Percentiles rank a stretch among this genome's conserved stretches.
Conservation (phyloP, 2,329 filamentous ascomycete genomes). For the Diplodia corticola region DNA sequence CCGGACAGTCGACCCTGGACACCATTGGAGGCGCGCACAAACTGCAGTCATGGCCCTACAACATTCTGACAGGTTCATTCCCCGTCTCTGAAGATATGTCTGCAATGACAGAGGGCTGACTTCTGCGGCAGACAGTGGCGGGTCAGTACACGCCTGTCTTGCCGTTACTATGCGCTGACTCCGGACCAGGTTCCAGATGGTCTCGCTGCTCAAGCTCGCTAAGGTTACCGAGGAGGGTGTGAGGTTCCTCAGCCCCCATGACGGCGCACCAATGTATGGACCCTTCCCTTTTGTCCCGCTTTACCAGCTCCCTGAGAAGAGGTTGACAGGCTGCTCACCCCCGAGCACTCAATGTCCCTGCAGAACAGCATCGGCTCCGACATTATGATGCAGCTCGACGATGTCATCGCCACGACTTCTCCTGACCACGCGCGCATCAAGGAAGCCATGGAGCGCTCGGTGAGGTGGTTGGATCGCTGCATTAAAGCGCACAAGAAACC, state of each 20-base stretch:
- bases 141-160: conserved; percentile 37
- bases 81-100: not conserved
- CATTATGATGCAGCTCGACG: conserved; percentile 99
- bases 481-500: conserved; percentile 86
- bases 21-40: conserved; percentile 89
- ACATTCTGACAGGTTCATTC: conserved; percentile 72
- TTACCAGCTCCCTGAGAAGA: not conserved
- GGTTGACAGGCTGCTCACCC: conserved; percentile 71
- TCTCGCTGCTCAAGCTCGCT: conserved; percentile 88
- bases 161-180: conserved; percentile 32
- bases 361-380: conserved; percentile 98
- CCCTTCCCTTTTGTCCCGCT: not conserved
- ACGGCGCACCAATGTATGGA: conserved; percentile 80
- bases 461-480: conserved; percentile 95
- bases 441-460: conserved; percentile 90
- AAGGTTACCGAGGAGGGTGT: conserved; percentile 95
- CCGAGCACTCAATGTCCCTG: conserved; percentile 92
- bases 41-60: conserved; percentile 91
- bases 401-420: conserved; percentile 94
- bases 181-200: conserved; percentile 86
- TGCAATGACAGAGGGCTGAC: conserved; percentile 29
- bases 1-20: conserved; percentile 85
- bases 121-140: conserved; percentile 45
- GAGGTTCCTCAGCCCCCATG: conserved; percentile 92
- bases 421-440: conserved; percentile 85